Base-by-base conservation (phyloP, 2,329 filamentous ascomycete genomes). In the Epichloe elymi region DNA sequence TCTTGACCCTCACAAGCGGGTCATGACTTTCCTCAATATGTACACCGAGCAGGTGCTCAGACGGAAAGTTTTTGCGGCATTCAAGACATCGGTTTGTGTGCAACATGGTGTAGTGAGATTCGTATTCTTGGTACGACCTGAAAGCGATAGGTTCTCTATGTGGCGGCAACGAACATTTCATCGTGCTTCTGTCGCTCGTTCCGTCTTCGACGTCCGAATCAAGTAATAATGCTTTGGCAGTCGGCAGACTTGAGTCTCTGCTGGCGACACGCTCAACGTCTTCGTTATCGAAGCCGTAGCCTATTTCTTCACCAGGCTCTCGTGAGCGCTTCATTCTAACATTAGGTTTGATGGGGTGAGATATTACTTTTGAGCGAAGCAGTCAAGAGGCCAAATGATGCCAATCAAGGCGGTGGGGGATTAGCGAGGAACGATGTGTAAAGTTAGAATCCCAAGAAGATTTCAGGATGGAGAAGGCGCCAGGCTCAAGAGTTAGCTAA, bases 1-100 rank as follows among this genome's bases (percentile, higher is more conserved):
- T 79, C 61, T 75, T 80, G 11, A 87, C 78, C 47, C 80, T 82
- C 39, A 79, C 74, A 54, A 97, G 76, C 7, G 88, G 80, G 67
- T 98, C 89, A 67, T 97, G 93, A 57, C 84, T 87, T 67, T 97
- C 93, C 58, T 90, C 82, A 57, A 95, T 90, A 63, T 98, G 93
- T 44, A 97, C 68, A 51, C 77, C 74, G 48, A 98, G 74, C 50
- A 93, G 82, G 64, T 90, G 83, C 37, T 83, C 76, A 0, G 88
- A 89, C 1, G 93, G 93, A 55, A 97, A 88, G 64, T 96, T 97
- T 97, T 80, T 88, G 51, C 78, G 74, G 65, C 93, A 98, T 61
- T 89, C 85, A 10, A 82, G 72, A 63, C 93, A 98, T 42, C 91
- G 80, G 65, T 96, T 90, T 54, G 81, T 79, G 66, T 97, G 93